Conservation (phyloP, 1,139 yeast species). For the Pichia sp. region DNA sequence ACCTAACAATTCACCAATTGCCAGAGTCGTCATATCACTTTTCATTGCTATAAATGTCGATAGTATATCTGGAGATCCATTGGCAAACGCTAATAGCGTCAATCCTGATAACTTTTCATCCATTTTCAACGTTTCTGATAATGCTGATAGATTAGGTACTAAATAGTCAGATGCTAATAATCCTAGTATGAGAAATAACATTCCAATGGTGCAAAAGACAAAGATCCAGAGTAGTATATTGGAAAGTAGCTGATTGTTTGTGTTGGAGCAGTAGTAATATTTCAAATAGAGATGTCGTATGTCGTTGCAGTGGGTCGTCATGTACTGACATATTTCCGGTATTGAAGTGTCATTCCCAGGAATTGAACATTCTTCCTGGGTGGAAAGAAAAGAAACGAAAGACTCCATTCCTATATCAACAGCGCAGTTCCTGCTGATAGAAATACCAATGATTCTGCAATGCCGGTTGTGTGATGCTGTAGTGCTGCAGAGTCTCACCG, state of each 20-base stretch:
- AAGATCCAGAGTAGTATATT: constrained; percentile 12
- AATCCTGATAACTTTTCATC: constrained; percentile 85
- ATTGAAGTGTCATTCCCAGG: constrained; percentile 14
- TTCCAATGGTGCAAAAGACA: constrained; percentile 5
- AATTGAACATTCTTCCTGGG: constrained; percentile 3
- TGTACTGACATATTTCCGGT: constrained; percentile 17
- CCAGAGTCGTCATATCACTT: constrained; percentile 67
- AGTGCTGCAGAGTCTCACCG: too few species aligned
- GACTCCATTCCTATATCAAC: neutral
- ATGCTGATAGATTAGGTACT: constrained; percentile 68
- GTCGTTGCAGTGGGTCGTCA: constrained; percentile 17
- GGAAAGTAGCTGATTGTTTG: constrained; percentile 9
- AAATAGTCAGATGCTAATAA: constrained; percentile 72
- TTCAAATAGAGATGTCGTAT: constrained; percentile 19
- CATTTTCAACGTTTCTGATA: constrained; percentile 58
- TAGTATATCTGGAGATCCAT: constrained; percentile 88
- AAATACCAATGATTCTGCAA: too few species aligned
- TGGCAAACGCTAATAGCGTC: constrained; percentile 86
- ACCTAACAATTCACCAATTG: constrained; percentile 86
- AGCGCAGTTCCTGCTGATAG: too few species aligned
- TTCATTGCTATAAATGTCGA: constrained; percentile 81
- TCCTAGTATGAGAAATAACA: constrained; percentile 43
- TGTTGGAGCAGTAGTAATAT: constrained; percentile 22
- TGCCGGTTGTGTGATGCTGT: neutral
- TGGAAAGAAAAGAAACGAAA: neutral